A percentile compares a stretch with the other conserved stretches of the same genome.
These are phyloP conservation scores for Phytophthora pseudosyringae DNA, from an alignment of 352 stramenopile genomes.

Conservation along the genomic window DNA sequence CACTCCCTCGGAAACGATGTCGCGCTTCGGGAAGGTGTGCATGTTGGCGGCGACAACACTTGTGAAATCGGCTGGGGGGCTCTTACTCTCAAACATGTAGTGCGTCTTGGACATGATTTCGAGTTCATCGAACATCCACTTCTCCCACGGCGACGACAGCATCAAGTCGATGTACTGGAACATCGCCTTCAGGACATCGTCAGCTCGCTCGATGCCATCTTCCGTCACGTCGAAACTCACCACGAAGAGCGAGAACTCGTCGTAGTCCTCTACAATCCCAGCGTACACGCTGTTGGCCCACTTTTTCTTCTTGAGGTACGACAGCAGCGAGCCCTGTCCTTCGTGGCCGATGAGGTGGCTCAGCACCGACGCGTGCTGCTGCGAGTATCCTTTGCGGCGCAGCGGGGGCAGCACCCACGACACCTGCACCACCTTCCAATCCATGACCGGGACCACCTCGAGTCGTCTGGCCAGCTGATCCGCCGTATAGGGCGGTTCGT, in stretches of 20 bases:
- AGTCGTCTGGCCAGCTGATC: conserved; percentile 42
- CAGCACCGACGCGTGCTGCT: conserved; percentile 75
- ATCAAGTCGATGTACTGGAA: conserved; percentile 72
- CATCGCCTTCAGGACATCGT: conserved; percentile 61
- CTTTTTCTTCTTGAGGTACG: conserved; percentile 85
- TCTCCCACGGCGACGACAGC: conserved; percentile 33
- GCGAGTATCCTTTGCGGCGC: conserved; percentile 38
- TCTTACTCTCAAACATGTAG: conserved; percentile 75
- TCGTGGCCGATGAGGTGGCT: conserved; percentile 94
- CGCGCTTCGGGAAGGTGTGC: conserved; percentile 55
- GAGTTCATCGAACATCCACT: conserved; percentile 72
- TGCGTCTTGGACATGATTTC: conserved; percentile 59
- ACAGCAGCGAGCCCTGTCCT: conserved; percentile 92
- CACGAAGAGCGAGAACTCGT: conserved; percentile 64
- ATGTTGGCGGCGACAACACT: conserved; percentile 62
- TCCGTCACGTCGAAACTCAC: conserved; percentile 71
- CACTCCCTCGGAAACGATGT: conserved; percentile 58
- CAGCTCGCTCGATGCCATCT: conserved; percentile 50
- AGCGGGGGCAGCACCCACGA: conserved; percentile 60
- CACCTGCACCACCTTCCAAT: conserved; percentile 69
- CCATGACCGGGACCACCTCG: conserved; percentile 67
- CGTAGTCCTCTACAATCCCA: conserved; percentile 56
- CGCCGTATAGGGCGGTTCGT: conserved; percentile 46
- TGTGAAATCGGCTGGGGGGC: conserved; percentile 67
- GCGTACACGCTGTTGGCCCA: conserved; percentile 68